phyloP scores from a whole-genome alignment of 129 eudicot genomes.

The Escallonia herrerae region DNA sequence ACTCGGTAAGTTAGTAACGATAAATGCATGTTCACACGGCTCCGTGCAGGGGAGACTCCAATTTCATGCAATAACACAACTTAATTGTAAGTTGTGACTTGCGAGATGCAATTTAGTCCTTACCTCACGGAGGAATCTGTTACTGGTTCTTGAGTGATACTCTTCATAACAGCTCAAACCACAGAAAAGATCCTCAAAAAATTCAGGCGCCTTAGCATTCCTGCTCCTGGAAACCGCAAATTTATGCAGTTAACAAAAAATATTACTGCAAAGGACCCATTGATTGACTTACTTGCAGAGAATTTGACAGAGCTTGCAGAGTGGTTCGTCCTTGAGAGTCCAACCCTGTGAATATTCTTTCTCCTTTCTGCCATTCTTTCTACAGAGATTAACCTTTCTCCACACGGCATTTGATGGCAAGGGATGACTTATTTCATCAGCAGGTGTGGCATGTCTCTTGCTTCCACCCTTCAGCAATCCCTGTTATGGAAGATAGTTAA shows the following conservation, averaged over 20 bases:
- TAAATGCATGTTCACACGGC: neutral
- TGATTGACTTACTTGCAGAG: slow-evolving; percentile 57
- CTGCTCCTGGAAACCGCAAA: slow-evolving; percentile 42
- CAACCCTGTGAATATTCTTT: slow-evolving; percentile 64
- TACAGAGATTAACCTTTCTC: slow-evolving; percentile 48
- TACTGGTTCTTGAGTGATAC: slow-evolving; percentile 70
- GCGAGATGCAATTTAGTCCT: slow-evolving; percentile 10
- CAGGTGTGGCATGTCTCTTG: slow-evolving; percentile 63
- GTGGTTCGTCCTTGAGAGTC: slow-evolving; percentile 69
- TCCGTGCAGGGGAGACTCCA: neutral
- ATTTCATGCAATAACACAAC: neutral
- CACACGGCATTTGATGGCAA: slow-evolving; percentile 64
- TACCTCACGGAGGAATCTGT: slow-evolving; percentile 71
- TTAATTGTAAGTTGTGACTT: neutral
- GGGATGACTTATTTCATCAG: slow-evolving; percentile 59
- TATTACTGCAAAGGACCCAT: slow-evolving; percentile 5
- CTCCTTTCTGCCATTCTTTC: slow-evolving; percentile 41
- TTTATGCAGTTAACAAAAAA: neutral
- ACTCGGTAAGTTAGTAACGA: slow-evolving; percentile 6
- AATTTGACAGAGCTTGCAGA: slow-evolving; percentile 89
- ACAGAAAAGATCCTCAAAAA: slow-evolving; percentile 87
- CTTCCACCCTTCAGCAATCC: slow-evolving; percentile 90
- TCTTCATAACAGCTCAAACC: slow-evolving; percentile 68
- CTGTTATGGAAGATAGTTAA: slow-evolving; percentile 26
- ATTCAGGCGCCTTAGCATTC: slow-evolving; percentile 75